Conservation (phyloP, 2,329 filamentous ascomycete genomes). For the Metarhizium album region DNA sequence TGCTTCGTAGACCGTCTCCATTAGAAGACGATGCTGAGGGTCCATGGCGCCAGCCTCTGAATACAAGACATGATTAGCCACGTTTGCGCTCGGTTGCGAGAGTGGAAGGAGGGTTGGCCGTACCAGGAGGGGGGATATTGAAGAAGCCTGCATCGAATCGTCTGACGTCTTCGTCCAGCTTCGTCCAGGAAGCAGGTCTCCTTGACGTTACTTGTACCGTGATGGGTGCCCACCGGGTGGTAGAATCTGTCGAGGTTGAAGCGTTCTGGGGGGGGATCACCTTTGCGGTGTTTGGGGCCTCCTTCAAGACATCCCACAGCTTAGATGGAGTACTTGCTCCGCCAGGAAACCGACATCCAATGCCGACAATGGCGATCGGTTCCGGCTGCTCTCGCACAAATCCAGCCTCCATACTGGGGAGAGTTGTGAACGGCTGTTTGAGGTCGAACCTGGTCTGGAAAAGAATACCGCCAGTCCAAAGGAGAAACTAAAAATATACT, state of each 20-base stretch:
- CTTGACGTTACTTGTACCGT: conserved; percentile 10
- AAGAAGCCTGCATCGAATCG: conserved; percentile 29
- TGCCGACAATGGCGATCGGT: conserved; percentile 1
- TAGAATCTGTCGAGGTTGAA: conserved; percentile 16
- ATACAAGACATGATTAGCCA: too few relatives aligned
- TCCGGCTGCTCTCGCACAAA: too few relatives aligned
- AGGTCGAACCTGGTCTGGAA: too few relatives aligned
- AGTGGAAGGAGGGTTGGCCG: too few relatives aligned
- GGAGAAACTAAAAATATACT: too few relatives aligned
- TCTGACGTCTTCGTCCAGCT: conserved; percentile 12
- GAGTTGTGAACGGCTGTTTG: too few relatives aligned
- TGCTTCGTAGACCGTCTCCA: conserved; percentile 31
- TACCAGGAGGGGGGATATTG: conserved; percentile 18
- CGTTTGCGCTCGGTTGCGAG: too few relatives aligned
- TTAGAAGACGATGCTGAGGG: conserved; percentile 29
- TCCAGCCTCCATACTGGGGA: too few relatives aligned
- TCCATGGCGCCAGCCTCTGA: conserved; percentile 28
- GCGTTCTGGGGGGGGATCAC: conserved; percentile 6
- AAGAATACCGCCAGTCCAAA: too few relatives aligned
- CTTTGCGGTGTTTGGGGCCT: conserved; percentile 1
- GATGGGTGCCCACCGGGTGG: conserved; percentile 23
- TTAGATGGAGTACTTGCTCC: conserved; percentile 7
- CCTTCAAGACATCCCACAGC: conserved; percentile 8
- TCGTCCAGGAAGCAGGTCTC: conserved; percentile 16
- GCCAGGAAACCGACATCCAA: conserved; percentile 11